Base-by-base conservation (phyloP, 164 flowering plant species). In the Houttuynia cordata region DNA sequence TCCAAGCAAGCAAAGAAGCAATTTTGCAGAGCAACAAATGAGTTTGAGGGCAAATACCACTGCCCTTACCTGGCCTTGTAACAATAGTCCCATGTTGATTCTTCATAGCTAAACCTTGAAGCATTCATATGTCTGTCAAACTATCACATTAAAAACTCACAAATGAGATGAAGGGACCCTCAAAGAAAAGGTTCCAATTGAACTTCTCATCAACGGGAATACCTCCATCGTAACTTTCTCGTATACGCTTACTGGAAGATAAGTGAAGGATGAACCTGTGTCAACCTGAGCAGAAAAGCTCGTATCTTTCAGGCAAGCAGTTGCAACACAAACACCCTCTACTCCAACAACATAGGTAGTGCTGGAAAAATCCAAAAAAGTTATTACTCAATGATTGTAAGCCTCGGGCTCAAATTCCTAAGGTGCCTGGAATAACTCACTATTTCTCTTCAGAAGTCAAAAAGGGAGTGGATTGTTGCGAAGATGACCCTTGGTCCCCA, bases 181-280 rank as follows among this genome's bases (percentile, higher is more conserved):
- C n/a, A 52, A n/a, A n/a, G 22, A 7, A 13, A 56, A 53, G 10
- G 18, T 66, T 53, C 15, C 45, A 19, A 6, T 37, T 2, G 10
- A 34, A 25, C 24, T 30, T 58, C 14, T 51, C 25, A 13, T 56
- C n/a, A 51, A 57, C 62, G 49, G 56, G 41, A 34, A 30, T 74
- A 89, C 96, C 96, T 87, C 96, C 41, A 51, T 30, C 22, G 76
- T 75, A 65, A 89, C 78, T 63, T 56, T 78, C 62, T 80, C 67
- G 67, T 75, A 92, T 0, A 79, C 76, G 42, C 73, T 69, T 60
- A 65, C 64, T 14, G 98, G 98, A 65, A 93, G 83, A 74, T 65
- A 84, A 49, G 97, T 86, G 77, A 89, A 93, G 15, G 98, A 89
- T 56, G 91, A 61, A 50, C 98, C 98, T 80, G 86, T 89, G 61